Percentiles rank a stretch among this genome's conserved stretches.
Conservation (phyloP, 176 grass and related monocot genomes). For the Pontederia paniculata region DNA sequence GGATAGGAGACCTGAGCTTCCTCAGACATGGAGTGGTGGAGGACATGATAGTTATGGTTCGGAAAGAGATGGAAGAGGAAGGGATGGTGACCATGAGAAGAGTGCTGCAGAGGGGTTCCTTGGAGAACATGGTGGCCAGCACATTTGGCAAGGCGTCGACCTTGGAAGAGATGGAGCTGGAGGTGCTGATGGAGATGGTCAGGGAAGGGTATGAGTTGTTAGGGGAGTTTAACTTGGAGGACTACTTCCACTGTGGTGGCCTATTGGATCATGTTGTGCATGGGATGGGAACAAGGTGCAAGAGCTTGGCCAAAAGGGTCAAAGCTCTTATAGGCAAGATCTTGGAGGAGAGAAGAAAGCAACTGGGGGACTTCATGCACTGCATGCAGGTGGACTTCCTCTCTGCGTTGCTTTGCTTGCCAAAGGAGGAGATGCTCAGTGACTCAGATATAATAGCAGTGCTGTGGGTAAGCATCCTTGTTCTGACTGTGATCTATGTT, state of each 20-base stretch:
- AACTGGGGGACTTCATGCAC: not conserved
- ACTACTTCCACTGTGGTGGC: slow-evolving; percentile 13
- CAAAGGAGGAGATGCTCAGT: slow-evolving; percentile 22
- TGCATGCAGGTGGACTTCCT: slow-evolving; percentile 14
- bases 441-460: slow-evolving; percentile 31
- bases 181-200: slow-evolving; percentile 24
- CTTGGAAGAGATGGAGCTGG: not conserved
- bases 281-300: slow-evolving; percentile 17
- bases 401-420: slow-evolving; percentile 23
- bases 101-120: slow-evolving; percentile 18
- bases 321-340: slow-evolving; percentile 23
- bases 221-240: slow-evolving; percentile 33
- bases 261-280: slow-evolving; percentile 20
- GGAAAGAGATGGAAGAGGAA: not conserved
- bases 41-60: not conserved
- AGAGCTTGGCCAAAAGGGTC: slow-evolving; percentile 16
- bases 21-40: not conserved
- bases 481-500: not conserved
- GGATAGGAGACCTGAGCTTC: slow-evolving; percentile 1
- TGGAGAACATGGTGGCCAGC: slow-evolving; percentile 28
- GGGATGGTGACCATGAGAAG: slow-evolving; percentile 23
- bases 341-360: slow-evolving; percentile 14
- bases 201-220: slow-evolving; percentile 33
- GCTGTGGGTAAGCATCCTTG: slow-evolving; percentile 27
- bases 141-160: slow-evolving; percentile 18